phyloP scores from a whole-genome alignment of 2,329 filamentous ascomycete genomes.

The Penicillium janthinellum region DNA sequence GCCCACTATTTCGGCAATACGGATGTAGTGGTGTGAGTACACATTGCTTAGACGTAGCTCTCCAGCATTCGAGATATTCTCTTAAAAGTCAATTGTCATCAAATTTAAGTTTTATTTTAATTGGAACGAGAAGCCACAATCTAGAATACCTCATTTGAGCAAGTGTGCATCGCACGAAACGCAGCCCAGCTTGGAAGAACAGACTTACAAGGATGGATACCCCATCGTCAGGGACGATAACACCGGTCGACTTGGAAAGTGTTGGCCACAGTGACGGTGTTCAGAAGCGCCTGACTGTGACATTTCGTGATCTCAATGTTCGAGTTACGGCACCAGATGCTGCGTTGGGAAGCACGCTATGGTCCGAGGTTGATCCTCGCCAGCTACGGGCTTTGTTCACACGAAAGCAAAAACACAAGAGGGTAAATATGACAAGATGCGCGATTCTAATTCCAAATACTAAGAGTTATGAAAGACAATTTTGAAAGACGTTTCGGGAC shows the following conservation, averaged over 20 bases:
- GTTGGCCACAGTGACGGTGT: constrained; percentile 13
- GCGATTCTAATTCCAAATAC: neutral
- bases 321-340: constrained; percentile 40
- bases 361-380: constrained; percentile 36
- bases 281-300: constrained; percentile 39
- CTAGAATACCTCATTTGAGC: neutral
- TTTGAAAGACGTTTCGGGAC: constrained; percentile 42
- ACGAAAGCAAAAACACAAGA: constrained; percentile 26
- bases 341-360: constrained; percentile 38
- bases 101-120: neutral
- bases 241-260: constrained; percentile 29
- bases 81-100: neutral
- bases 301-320: constrained; percentile 39
- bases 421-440: constrained; percentile 22
- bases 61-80: neutral
- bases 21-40: constrained; percentile 10
- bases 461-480: constrained; percentile 37
- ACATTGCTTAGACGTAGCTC: neutral
- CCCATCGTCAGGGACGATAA: constrained; percentile 31
- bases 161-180: neutral
- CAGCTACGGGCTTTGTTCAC: constrained; percentile 29
- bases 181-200: neutral
- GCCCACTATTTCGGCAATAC: constrained; percentile 8
- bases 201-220: constrained; percentile 26
- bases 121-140: neutral